A percentile compares a stretch with the other conserved stretches of the same genome.
These are phyloP conservation scores for Dothideomycetidae sp. DNA, from an alignment of 2,329 filamentous ascomycete species.

Conservation along the genomic window DNA sequence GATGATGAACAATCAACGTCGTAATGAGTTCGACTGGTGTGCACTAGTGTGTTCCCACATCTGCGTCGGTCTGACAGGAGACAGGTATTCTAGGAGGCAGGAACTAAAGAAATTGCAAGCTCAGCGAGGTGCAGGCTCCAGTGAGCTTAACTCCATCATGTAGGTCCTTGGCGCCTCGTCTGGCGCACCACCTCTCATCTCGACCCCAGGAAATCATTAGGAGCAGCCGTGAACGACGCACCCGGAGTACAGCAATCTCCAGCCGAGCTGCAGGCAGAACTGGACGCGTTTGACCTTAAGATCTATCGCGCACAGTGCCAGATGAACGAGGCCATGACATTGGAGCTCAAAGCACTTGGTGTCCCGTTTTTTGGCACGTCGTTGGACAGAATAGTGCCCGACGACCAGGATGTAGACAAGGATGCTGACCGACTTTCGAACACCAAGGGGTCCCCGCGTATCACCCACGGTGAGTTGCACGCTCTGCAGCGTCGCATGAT, in stretches of 20 bases:
- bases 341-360: constrained; percentile 41
- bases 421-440: constrained; percentile 5
- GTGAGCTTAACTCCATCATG: constrained; percentile 21
- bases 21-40: constrained; percentile 46
- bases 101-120: constrained; percentile 21
- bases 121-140: constrained; percentile 16
- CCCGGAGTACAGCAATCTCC: constrained; percentile 23
- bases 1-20: constrained; percentile 49
- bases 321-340: constrained; percentile 45
- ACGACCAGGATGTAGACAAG: constrained; percentile 10
- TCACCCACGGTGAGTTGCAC: constrained; percentile 22
- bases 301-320: constrained; percentile 44
- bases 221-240: no score
- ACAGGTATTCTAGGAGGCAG: constrained; percentile 20
- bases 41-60: not conserved
- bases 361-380: constrained; percentile 46
- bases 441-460: constrained; percentile 17
- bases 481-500: constrained; percentile 24
- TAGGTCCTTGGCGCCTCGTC: constrained; percentile 17
- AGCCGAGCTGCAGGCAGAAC: constrained; percentile 39
- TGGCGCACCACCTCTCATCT: no score
- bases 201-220: constrained; percentile 5
- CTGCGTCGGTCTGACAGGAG: not conserved
- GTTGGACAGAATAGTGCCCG: constrained; percentile 8
- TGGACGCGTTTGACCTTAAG: constrained; percentile 46